Evolutionary conservation across 805 yeast genomes (phyloP).

Genomic region (Myxozyma melibiosi): DNA sequence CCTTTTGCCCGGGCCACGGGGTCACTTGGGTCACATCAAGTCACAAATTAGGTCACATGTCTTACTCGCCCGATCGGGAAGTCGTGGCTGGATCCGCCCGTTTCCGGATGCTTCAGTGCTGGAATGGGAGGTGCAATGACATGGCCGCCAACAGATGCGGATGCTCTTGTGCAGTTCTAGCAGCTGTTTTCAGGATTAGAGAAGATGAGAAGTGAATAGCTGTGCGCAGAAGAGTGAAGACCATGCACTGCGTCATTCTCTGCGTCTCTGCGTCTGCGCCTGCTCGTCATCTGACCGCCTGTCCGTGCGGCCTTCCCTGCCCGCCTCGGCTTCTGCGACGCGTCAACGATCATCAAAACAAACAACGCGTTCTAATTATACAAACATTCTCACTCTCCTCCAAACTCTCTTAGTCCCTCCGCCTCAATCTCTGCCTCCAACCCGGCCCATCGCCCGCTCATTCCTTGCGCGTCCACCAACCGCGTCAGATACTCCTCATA

Average conservation of each 20-base stretch:
- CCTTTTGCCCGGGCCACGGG: neutral
- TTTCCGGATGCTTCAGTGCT: too few relatives aligned
- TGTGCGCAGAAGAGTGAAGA: too few relatives aligned
- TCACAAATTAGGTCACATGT: slow-evolving; percentile 8
- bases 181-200: too few relatives aligned
- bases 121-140: neutral
- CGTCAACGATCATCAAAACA: too few relatives aligned
- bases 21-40: neutral
- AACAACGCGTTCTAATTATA: too few relatives aligned
- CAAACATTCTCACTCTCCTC: neutral
- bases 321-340: too few relatives aligned
- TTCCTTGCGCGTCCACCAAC: slow-evolving; percentile 13
- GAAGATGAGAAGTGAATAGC: too few relatives aligned
- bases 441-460: slow-evolving; percentile 7
- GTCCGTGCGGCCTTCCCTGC: too few relatives aligned
- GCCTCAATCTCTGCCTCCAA: neutral
- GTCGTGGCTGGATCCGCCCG: neutral
- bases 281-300: too few relatives aligned
- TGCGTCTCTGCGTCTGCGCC: too few relatives aligned
- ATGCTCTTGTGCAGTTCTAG: neutral
- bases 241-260: too few relatives aligned
- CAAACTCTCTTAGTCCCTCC: slow-evolving; percentile 1
- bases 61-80: slow-evolving; percentile 1
- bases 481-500: slow-evolving; percentile 12
- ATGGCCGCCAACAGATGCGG: too few relatives aligned